A percentile compares a stretch with the other conserved stretches of the same genome.
Conservation (phyloP, 1,284 basidiomycete genomes). For the Naganishia liquefaciens region DNA sequence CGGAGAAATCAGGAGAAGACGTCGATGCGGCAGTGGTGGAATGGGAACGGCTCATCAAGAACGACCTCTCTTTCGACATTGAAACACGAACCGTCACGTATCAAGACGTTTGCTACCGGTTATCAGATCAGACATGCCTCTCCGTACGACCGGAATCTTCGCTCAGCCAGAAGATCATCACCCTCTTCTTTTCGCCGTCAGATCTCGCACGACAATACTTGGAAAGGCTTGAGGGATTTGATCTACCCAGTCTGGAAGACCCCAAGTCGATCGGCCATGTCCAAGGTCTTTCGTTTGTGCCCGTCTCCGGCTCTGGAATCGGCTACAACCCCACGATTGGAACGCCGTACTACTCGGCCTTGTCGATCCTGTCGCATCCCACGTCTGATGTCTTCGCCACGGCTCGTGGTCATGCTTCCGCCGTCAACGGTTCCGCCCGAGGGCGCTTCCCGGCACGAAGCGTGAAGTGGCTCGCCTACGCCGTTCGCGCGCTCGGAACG, state of each 20-base stretch:
- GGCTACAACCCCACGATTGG: conserved; percentile 11
- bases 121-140: conserved; percentile 10
- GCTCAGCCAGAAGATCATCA: conserved; percentile 6
- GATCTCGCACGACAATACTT: conserved; percentile 14
- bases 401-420: conserved; percentile 11
- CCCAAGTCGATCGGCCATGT: neutral
- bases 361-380: conserved; percentile 21
- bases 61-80: conserved; percentile 42
- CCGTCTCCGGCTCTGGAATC: neutral
- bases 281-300: conserved; percentile 18
- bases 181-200: conserved; percentile 12
- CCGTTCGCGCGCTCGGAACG: conserved; percentile 71
- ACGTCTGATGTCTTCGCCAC: conserved; percentile 22
- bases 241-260: neutral
- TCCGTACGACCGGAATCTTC: neutral
- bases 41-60: conserved; percentile 48
- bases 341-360: conserved; percentile 21
- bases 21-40: conserved; percentile 36
- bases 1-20: conserved; percentile 36
- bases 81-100: conserved; percentile 15
- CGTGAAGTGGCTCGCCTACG: conserved; percentile 83
- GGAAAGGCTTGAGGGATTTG: conserved; percentile 8
- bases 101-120: conserved; percentile 25
- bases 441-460: conserved; percentile 49
- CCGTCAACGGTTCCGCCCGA: neutral